Evolutionary conservation across 2,329 filamentous ascomycete genomes (phyloP).

Genomic region (Fusarium acutatum): DNA sequence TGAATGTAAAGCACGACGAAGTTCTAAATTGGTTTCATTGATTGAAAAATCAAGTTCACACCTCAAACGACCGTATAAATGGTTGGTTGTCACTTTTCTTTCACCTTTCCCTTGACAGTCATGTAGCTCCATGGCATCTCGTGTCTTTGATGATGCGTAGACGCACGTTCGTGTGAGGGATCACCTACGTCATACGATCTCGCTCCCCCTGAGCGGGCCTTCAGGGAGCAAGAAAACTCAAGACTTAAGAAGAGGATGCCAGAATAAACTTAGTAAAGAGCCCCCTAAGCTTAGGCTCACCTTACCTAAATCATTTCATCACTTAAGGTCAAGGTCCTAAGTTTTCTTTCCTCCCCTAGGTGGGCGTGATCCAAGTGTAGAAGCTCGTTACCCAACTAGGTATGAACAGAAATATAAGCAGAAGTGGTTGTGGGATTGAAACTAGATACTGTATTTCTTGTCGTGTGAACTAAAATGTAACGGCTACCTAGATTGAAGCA

Average conservation of each 20-base stretch:
- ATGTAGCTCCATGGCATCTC: background rate
- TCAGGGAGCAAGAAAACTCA: no score
- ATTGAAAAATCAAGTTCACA: background rate
- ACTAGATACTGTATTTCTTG: background rate
- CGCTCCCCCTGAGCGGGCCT: background rate
- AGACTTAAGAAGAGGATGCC: no score
- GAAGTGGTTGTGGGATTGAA: background rate
- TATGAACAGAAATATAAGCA: constrained; percentile 1
- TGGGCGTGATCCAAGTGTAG: constrained; percentile 7
- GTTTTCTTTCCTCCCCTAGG: background rate
- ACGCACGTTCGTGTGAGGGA: background rate
- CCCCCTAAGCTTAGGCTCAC: no score
- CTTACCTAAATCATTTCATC: no score
- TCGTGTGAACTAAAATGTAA: background rate
- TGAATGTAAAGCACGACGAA: background rate
- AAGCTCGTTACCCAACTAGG: constrained; percentile 9
- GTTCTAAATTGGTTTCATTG: background rate
- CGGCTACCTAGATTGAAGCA: background rate
- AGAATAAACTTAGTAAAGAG: no score
- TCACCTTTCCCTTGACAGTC: background rate
- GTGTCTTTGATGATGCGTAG: constrained; percentile 35
- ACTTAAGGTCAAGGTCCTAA: no score
- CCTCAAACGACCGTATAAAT: background rate
- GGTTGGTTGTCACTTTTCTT: background rate
- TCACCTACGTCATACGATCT: constrained; percentile 32